Evolutionary conservation across 2,329 filamentous ascomycete genomes (phyloP), one percentile per base, ranked within the genome.

Genomic region (Epichloe coenophiala): DNA sequence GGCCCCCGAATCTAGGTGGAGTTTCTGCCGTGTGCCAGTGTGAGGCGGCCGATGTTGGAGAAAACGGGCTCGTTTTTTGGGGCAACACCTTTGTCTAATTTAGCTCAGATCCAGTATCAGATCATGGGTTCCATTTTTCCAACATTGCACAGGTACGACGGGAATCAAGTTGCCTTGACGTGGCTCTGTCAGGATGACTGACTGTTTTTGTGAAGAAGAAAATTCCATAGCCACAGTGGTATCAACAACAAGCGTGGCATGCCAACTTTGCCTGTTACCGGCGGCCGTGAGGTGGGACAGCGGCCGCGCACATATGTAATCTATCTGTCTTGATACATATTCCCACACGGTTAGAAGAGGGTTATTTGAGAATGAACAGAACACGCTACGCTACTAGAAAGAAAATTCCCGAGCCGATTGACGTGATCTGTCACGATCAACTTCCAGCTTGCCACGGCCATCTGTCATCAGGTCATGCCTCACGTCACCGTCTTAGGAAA

Each of bases 1-100:
- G 53, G 54, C 51, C 53, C 49, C 49, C 46, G 41, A 52, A 38
- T 48, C 46, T 43, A 42, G 44, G 57, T 58, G 57, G 57, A 56
- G 55, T 54, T 54, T 51, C 23, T 51, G 51, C 48, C 55, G 51
- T 42, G 39, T 36, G 47, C 35, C 40, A 23, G 45, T 39, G 15
- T 31, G 45, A 47, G 21, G 21, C 36, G 36, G 36, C 45, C 31
- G 11, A 17, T 41, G 50, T 53, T 50, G 43, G 52, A 45, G 51
- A 51, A 46, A 49, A 41, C 47, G 42, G 35, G 31, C 47, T 44
- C 13, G 27, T 45, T 45, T n/a, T n/a, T 51, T 40, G 35, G 21
- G 45, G 45, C 37, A 33, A n/a, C 35, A 23, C 23, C 21, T 31
- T 31, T 31, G 9, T 31, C 31, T n/a, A 9, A 11, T 4, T 35